Evolutionary conservation across 2,329 filamentous ascomycete species (phyloP).

Genomic region (Fusarium sacchari): DNA sequence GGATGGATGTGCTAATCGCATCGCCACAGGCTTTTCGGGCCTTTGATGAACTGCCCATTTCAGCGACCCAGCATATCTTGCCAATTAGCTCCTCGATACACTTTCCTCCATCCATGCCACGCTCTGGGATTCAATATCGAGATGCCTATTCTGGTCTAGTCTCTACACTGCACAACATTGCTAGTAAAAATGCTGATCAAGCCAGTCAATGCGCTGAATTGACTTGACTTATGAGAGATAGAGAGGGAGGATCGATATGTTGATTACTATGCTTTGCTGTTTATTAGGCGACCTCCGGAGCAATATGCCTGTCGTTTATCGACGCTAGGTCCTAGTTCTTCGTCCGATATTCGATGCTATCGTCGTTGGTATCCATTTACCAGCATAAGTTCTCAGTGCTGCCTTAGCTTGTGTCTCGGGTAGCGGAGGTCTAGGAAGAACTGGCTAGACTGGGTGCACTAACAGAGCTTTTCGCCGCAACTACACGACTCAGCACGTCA

Average conservation of each 20-base stretch:
- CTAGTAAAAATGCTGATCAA: conserved; percentile 8
- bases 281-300: neutral
- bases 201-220: conserved; percentile 7
- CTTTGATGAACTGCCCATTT: neutral
- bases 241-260: neutral
- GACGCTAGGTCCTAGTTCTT: neutral
- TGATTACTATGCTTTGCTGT: neutral
- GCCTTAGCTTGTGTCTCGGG: neutral
- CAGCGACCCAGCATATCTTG: neutral
- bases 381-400: neutral
- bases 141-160: conserved; percentile 39
- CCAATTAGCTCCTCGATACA: neutral
- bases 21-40: neutral
- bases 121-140: neutral
- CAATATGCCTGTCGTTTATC: neutral
- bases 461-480: neutral
- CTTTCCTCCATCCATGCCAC: neutral
- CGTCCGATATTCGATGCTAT: neutral
- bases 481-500: neutral
- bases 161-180: conserved; percentile 1
- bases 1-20: neutral
- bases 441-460: neutral
- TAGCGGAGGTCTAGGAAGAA: neutral
- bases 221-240: neutral
- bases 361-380: neutral